Percentiles rank a stretch among this genome's conserved stretches.
These are phyloP conservation scores for Russula foetens DNA, from an alignment of 768 basidiomycete genomes.

Conservation along the genomic window DNA sequence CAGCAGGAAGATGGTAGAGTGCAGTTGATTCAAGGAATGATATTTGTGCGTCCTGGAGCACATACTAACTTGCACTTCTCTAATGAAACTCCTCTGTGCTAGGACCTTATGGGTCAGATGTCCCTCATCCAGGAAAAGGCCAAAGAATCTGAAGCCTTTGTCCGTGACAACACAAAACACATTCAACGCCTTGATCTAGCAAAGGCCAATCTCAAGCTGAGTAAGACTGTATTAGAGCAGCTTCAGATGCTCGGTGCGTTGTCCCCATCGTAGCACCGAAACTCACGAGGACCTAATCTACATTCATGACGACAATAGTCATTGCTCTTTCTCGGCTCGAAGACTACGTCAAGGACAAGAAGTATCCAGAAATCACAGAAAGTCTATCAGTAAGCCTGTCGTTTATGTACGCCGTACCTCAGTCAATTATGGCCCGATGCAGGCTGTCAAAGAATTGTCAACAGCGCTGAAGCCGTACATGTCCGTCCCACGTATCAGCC, in stretches of 20 bases:
- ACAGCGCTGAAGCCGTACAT: conserved; percentile 72
- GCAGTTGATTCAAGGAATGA: conserved; percentile 92
- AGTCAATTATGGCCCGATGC: conserved; percentile 6
- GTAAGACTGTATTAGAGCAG: conserved; percentile 84
- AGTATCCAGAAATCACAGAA: conserved; percentile 77
- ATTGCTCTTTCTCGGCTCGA: conserved; percentile 79
- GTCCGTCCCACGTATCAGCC: conserved; percentile 66
- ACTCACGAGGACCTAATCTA: not conserved
- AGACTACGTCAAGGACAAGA: conserved; percentile 65
- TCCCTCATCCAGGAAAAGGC: conserved; percentile 94
- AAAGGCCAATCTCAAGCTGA: conserved; percentile 84
- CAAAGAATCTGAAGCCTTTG: conserved; percentile 93
- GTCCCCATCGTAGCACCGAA: not conserved
- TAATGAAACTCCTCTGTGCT: not conserved
- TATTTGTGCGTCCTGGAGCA: conserved; percentile 52
- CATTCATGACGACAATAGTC: conserved; percentile 37
- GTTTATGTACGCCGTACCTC: not conserved
- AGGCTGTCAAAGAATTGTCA: conserved; percentile 88
- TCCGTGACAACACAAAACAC: conserved; percentile 91
- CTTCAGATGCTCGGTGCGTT: conserved; percentile 87
- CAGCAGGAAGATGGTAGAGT: conserved; percentile 87
- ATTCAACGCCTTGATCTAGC: conserved; percentile 91
- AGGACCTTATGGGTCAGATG: conserved; percentile 95
- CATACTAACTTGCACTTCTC: not conserved
- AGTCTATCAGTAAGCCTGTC: conserved; percentile 59